These are phyloP conservation scores for Venturia asperata DNA, from an alignment of 2,329 filamentous ascomycete species.

Conservation along the genomic window DNA sequence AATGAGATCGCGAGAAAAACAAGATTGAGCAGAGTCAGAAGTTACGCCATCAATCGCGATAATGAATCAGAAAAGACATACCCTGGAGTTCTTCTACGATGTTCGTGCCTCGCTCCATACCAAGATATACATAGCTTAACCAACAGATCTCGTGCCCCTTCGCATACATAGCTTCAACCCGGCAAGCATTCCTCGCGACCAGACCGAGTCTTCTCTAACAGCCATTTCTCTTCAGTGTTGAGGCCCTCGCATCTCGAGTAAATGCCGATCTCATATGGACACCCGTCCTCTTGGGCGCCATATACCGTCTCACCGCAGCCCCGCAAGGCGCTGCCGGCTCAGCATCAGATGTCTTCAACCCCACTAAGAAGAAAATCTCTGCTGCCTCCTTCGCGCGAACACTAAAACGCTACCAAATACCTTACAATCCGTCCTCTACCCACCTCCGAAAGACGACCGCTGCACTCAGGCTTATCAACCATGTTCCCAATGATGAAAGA, in stretches of 20 bases:
- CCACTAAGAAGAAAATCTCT: slow-evolving; percentile 30
- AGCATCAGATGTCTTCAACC: slow-evolving; percentile 31
- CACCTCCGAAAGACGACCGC: slow-evolving; percentile 31
- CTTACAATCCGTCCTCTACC: slow-evolving; percentile 28
- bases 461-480: slow-evolving; percentile 27
- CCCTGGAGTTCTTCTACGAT: slow-evolving; percentile 29
- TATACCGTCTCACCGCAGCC: slow-evolving; percentile 32
- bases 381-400: slow-evolving; percentile 28
- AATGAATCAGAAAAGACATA: slow-evolving; percentile 4
- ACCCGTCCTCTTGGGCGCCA: slow-evolving; percentile 31
- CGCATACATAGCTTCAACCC: slow-evolving; percentile 33
- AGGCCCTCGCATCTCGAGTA: slow-evolving; percentile 28
- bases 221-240: slow-evolving; percentile 22
- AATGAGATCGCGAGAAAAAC: neutral
- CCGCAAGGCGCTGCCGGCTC: slow-evolving; percentile 32
- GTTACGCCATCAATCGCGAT: neutral
- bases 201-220: neutral
- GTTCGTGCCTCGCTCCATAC: slow-evolving; percentile 15
- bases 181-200: neutral
- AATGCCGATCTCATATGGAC: slow-evolving; percentile 25
- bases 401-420: slow-evolving; percentile 27
- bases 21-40: neutral
- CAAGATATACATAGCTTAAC: neutral
- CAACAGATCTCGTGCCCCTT: slow-evolving; percentile 31
- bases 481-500: slow-evolving; percentile 24